Evolutionary conservation across 495 filamentous ascomycete species (phyloP), one percentile per base, ranked within the genome.

Genomic region (Hypoxylon crocopeplum): DNA sequence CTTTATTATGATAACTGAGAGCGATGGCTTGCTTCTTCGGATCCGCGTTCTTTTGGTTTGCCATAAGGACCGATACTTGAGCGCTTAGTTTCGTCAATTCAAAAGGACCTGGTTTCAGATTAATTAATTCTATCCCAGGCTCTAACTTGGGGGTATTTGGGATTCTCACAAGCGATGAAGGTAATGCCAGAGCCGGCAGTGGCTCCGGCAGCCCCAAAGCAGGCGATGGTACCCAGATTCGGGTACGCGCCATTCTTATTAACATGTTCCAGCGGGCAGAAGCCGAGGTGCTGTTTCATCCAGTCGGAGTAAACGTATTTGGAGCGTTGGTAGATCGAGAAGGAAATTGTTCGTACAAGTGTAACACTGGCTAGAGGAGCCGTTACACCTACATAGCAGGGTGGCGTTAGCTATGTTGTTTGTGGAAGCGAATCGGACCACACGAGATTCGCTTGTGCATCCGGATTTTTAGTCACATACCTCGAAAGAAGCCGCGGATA

Each of bases 41-140:
- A 30, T 71, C 71, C 5, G 76, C 74, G 12, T 87, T 75, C 59
- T 81, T 84, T 72, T 84, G 83, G 40, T 87, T 85, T 32, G 84
- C 88, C 78, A 96, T 86, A 56, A 96, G 74, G n/a, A 94, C 86
- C 0, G 92, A 93, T 8, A 94, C 78, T 70, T 97, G 93, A 11
- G 92, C 91, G 49, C 89, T 93, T 46, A 96, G 82, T 75, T 97
- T 97, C 21, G 93, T 94, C 58, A 97, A 79, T 74, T 97, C 93
- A 69, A 97, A 96, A 20, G 93, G 93, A 69, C 91, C 91, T 95
- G 58, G n/a, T 59, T 58, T 19, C 20, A 32, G 29, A 44, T 30
- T 53, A 34, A 37, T 58, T 34, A 57, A 29, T 30, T 17, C 44
- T 11, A 8, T 17, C 46, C 54, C 21, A 21, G 16, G 32, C 44